phyloP scores from a whole-genome alignment of 805 yeast genomes.

The Saccharomycopsis sp. region DNA sequence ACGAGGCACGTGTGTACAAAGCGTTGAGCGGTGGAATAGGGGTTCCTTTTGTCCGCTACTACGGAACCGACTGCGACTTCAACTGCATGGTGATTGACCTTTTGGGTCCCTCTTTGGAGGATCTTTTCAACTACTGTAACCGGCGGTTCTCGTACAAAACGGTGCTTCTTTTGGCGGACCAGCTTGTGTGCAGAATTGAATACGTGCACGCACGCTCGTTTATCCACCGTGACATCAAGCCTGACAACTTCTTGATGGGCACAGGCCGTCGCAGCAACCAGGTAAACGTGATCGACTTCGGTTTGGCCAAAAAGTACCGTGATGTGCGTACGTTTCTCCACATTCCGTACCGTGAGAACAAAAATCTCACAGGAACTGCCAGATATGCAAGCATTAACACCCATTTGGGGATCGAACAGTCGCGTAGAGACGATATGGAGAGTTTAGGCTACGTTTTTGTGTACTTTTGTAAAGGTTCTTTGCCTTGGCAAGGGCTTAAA shows the following conservation, averaged over 20 bases:
- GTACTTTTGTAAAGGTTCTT: conserved; percentile 89
- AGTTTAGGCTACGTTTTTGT: conserved; percentile 90
- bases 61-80: conserved; percentile 92
- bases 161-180: conserved; percentile 87
- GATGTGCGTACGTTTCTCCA: conserved; percentile 93
- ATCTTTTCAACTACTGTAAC: conserved; percentile 91
- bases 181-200: conserved; percentile 87
- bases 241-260: conserved; percentile 78
- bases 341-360: conserved; percentile 93
- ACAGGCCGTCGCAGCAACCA: conserved; percentile 92
- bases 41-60: conserved; percentile 95
- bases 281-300: conserved; percentile 90
- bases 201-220: conserved; percentile 93
- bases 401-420: conserved; percentile 94
- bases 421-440: conserved; percentile 94
- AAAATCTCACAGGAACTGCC: conserved; percentile 95
- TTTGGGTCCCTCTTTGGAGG: conserved; percentile 92
- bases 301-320: conserved; percentile 87
- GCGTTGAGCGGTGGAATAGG: conserved; percentile 96
- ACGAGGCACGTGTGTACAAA: conserved; percentile 93
- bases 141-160: conserved; percentile 91
- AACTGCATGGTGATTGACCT: conserved; percentile 96
- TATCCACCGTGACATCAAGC: conserved; percentile 77
- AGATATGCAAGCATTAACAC: conserved; percentile 94
- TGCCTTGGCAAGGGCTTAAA: conserved; percentile 98